Evolutionary conservation across 441 rosid species (phyloP), one percentile per base, ranked within the genome.

Genomic region (Eutrema salsugineum): DNA sequence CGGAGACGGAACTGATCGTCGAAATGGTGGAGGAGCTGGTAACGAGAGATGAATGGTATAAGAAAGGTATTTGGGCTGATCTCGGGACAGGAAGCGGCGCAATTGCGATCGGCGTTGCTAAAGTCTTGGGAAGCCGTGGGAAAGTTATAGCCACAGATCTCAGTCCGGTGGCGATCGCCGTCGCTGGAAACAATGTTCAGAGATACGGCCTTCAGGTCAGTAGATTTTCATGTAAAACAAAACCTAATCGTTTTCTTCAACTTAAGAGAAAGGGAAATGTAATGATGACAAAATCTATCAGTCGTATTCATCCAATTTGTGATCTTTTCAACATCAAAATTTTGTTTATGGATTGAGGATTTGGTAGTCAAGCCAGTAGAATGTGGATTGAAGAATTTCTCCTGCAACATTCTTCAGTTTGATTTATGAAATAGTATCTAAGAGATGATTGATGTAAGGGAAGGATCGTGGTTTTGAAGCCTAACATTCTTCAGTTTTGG

Each of bases 81-180:
- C 67, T 94, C 64, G 97, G 89, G 14, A 88, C 97, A 10, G 95
- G 95, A 15, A 85, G 91, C 64, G 95, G 91, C 27, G 97, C 97
- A 10, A 77, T 91, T 79, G 93, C 93, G 6, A 82, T 91, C 36
- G 96, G 91, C 10, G 78, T 88, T 79, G 88, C 78, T 30, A 78
- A 66, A 79, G 71, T 81, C 17, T 75, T 87, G 65, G 86, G 86
- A 27, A 54, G 67, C 42, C 33, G 39, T 27, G 94, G 93, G 66
- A 85, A 75, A 56, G 90, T 94, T 40, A 55, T 90, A 66, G 96
- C 97, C 44, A 86, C 91, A 4, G 98, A 94, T 82, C 78, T 88
- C 63, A 94, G 95, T 72, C 80, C 88, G 2, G 81, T 85, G 17
- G 89, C 96, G 0, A 81, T 85, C 40, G 59, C 83, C 4, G 93